Evolutionary conservation across 2,329 filamentous ascomycete species (phyloP).

Genomic region (Cladosporium sp.): DNA sequence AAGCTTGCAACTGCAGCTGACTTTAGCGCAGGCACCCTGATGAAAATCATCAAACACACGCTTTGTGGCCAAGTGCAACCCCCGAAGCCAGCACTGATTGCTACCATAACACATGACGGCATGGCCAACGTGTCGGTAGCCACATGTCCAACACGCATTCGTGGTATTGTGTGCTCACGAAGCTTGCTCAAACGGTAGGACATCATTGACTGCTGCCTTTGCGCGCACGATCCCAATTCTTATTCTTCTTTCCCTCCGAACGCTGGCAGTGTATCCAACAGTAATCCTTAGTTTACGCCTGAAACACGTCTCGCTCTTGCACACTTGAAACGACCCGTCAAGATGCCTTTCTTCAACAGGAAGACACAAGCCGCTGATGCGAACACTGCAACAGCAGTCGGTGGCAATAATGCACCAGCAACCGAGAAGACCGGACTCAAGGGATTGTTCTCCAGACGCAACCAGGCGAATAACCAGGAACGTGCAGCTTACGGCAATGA

Average conservation of each 20-base stretch:
- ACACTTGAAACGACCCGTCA: not conserved
- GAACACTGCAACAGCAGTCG: conserved; percentile 32
- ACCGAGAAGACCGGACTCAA: conserved; percentile 24
- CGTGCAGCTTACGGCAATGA: conserved; percentile 15
- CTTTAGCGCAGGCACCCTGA: too few relatives aligned
- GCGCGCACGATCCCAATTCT: too few relatives aligned
- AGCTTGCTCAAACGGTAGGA: not conserved
- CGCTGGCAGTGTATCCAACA: too few relatives aligned
- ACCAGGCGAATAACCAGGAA: conserved; percentile 12
- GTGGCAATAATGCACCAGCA: not conserved
- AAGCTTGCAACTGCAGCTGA: too few relatives aligned
- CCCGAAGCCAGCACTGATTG: not conserved
- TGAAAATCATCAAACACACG: too few relatives aligned
- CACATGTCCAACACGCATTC: not conserved
- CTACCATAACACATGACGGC: conserved; percentile 3
- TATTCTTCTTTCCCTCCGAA: too few relatives aligned
- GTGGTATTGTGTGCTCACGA: not conserved
- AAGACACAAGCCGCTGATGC: conserved; percentile 31
- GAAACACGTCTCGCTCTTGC: not conserved
- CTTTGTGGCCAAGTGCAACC: not conserved
- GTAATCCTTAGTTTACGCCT: too few relatives aligned
- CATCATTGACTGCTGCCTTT: not conserved
- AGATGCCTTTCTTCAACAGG: conserved; percentile 38
- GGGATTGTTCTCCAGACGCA: conserved; percentile 23
- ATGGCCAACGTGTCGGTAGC: not conserved